Base-by-base conservation (phyloP, 495 filamentous ascomycete genomes). In the Neurospora terricola region DNA sequence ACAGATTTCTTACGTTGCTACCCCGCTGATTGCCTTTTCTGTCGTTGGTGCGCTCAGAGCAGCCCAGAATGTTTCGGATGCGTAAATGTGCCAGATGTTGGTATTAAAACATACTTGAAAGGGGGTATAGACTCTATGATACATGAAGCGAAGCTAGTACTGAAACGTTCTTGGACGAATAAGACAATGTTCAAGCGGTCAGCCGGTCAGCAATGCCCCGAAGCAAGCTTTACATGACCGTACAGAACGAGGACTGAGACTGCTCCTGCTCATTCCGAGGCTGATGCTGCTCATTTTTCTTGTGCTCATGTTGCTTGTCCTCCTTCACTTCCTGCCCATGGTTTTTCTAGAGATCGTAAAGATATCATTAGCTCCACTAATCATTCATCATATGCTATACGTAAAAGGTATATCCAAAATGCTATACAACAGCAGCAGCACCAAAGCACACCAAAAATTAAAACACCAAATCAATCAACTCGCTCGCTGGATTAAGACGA, bases 1-100 rank as follows among this genome's bases (percentile, higher is more conserved):
- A 18, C 30, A 72, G 70, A 72, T 72, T n/a, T 72, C 70, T 9
- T 72, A 72, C 18, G 10, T 72, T 30, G 37, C 54, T 11, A 59
- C 70, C 2, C 70, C 70, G 11, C n/a, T 72, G 16, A 34, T 72
- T 43, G 43, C 70, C 9, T 66, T 72, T 9, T 37, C 70, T 3
- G 70, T 72, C 5, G 70, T 72, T 34, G 70, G 43, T 62, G 54
- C 54, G 27, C 54, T 62, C 54, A 62, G 54, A 62, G 54, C 54
- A 62, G 54, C 54, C 5, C 54, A 62, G 54, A 62, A 62, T 18
- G 54, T 62, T 62, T 14, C 23, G 23, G 54, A 62, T 18, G 27
- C 54, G 54, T 62, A 62, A 3, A 62, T 34, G 54, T 62, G 23
- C 7, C 18, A 34, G 14, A 9, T 62, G 27, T 4, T 18, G 27